phyloP scores from a whole-genome alignment of 257 asterid species.

The Fraxinus excelsior region DNA sequence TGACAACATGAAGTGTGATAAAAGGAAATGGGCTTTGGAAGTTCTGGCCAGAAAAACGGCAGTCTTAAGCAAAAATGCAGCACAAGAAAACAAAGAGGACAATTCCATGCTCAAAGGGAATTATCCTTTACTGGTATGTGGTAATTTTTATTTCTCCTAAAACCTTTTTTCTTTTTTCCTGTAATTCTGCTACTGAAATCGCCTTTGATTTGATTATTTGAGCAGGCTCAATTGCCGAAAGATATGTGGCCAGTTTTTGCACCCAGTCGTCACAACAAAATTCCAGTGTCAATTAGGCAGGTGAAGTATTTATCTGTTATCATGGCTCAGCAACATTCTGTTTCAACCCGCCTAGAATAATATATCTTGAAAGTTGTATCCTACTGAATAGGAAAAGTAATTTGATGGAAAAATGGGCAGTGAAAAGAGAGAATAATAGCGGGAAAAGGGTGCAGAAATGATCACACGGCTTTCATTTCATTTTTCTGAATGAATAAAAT shows the following conservation, averaged over 20 bases:
- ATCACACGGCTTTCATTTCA: slow-evolving; percentile 18
- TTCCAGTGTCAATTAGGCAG: slow-evolving; percentile 79
- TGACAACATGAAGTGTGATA: slow-evolving; percentile 61
- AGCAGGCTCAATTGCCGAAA: slow-evolving; percentile 91
- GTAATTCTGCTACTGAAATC: slow-evolving; percentile 20
- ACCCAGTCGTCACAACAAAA: slow-evolving; percentile 72
- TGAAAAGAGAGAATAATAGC: slow-evolving; percentile 19
- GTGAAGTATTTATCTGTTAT: slow-evolving; percentile 39
- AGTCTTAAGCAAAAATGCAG: slow-evolving; percentile 46
- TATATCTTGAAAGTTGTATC: slow-evolving; percentile 1
- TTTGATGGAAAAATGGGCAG: slow-evolving; percentile 12
- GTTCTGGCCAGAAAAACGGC: slow-evolving; percentile 86
- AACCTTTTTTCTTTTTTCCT: slow-evolving; percentile 19
- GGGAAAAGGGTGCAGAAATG: slow-evolving; percentile 20
- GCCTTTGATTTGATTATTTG: slow-evolving; percentile 27
- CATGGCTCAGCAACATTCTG: slow-evolving; percentile 9
- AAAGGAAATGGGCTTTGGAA: slow-evolving; percentile 93
- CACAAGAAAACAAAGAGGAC: slow-evolving; percentile 63
- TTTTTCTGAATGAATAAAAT: slow-evolving; percentile 17
- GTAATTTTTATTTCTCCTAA: slow-evolving; percentile 20
- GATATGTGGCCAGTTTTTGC: slow-evolving; percentile 95
- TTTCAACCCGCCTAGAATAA: slow-evolving; percentile 12
- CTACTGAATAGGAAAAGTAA: not conserved
- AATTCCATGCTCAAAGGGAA: slow-evolving; percentile 61
- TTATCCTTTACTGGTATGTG: slow-evolving; percentile 66